These are phyloP conservation scores for Trichoderma sp. DNA, from an alignment of 2,329 filamentous ascomycete species.

Conservation along the genomic window DNA sequence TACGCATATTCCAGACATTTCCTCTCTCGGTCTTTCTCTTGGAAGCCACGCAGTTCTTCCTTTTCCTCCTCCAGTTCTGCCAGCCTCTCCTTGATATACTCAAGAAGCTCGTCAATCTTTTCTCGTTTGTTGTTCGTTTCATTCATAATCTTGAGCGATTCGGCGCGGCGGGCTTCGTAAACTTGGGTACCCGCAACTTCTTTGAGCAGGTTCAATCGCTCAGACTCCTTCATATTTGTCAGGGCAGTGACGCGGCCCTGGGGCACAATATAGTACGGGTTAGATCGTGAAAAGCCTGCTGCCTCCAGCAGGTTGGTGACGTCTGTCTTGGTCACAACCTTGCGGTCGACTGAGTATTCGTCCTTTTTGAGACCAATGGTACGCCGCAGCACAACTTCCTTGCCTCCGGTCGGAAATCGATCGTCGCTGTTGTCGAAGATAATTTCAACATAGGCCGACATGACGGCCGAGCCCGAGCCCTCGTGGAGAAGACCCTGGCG, in stretches of 20 bases:
- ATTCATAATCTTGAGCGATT: slow-evolving; percentile 94
- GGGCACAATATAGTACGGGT: slow-evolving; percentile 98
- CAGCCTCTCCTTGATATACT: slow-evolving; percentile 89
- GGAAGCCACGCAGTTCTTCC: slow-evolving; percentile 89
- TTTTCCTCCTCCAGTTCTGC: slow-evolving; percentile 94
- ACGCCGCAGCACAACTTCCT: slow-evolving; percentile 86
- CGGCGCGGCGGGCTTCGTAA: slow-evolving; percentile 87
- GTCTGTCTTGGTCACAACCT: slow-evolving; percentile 91
- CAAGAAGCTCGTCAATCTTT: slow-evolving; percentile 91
- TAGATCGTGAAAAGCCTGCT: slow-evolving; percentile 93
- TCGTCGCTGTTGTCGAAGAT: slow-evolving; percentile 98
- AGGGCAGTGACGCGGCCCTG: slow-evolving; percentile 94
- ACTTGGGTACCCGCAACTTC: slow-evolving; percentile 98
- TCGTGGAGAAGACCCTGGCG: slow-evolving; percentile 96
- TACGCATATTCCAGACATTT: slow-evolving; percentile 94
- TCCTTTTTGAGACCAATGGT: slow-evolving; percentile 98
- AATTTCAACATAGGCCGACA: slow-evolving; percentile 99
- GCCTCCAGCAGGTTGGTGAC: slow-evolving; percentile 95
- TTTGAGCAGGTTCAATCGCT: slow-evolving; percentile 86
- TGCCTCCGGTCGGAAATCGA: slow-evolving; percentile 89
- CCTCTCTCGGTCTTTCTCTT: slow-evolving; percentile 91
- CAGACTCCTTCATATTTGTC: slow-evolving; percentile 98
- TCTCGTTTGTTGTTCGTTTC: slow-evolving; percentile 93
- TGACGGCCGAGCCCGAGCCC: slow-evolving; percentile 94
- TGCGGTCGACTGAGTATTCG: slow-evolving; percentile 96